Percentiles rank a stretch among this genome's conserved stretches.
These are phyloP conservation scores for Tetrapisispora phaffii DNA, from an alignment of 805 yeast species.

Conservation along the genomic window DNA sequence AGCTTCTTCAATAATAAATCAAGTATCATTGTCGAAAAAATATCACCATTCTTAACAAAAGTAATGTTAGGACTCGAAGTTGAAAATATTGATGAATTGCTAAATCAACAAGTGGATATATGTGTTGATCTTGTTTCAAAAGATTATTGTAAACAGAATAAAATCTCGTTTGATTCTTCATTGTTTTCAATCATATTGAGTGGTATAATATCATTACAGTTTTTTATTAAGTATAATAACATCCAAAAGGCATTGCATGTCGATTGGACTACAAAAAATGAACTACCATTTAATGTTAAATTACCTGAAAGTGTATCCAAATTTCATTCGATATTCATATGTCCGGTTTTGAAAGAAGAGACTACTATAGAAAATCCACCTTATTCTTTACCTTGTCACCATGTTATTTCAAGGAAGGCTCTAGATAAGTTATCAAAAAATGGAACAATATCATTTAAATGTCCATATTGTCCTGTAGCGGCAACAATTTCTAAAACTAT, in stretches of 20 bases:
- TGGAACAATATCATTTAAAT: constrained; percentile 44
- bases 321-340: constrained; percentile 58
- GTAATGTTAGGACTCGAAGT: constrained; percentile 17
- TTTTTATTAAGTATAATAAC: constrained; percentile 39
- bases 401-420: constrained; percentile 48
- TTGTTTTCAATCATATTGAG: constrained; percentile 41
- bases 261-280: constrained; percentile 47
- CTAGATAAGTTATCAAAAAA: constrained; percentile 37
- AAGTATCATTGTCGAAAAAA: neutral
- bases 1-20: neutral
- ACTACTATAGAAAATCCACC: constrained; percentile 56
- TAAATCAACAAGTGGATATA: constrained; percentile 14
- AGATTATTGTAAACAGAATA: constrained; percentile 41
- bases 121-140: constrained; percentile 33
- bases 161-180: constrained; percentile 45
- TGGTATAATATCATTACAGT: constrained; percentile 46
- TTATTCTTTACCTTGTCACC: constrained; percentile 52
- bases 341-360: constrained; percentile 63
- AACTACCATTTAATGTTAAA: constrained; percentile 52
- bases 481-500: constrained; percentile 34
- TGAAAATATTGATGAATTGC: constrained; percentile 16
- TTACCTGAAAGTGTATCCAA: constrained; percentile 41
- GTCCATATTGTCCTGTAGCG: constrained; percentile 61
- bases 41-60: constrained; percentile 36
- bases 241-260: constrained; percentile 25